phyloP scores from a whole-genome alignment of 192 early-diverging fungal genomes.

The Lobosporangium transversale region DNA sequence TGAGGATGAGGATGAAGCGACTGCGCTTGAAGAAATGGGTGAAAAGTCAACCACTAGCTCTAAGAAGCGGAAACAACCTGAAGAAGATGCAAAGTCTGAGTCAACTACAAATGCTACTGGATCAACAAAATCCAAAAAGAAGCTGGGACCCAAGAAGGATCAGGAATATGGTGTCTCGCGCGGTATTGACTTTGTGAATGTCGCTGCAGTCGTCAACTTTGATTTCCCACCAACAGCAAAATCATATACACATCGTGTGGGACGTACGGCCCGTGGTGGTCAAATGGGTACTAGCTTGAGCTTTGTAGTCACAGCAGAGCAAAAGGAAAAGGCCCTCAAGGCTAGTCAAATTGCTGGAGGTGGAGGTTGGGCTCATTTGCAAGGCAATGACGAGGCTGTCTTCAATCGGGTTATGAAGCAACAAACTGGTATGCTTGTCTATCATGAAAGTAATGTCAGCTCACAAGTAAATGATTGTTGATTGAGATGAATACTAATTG shows the following conservation, averaged over 20 bases:
- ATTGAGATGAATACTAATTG: no score
- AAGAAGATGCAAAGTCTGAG: slow-evolving; percentile 21
- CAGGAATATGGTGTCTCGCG: slow-evolving; percentile 95
- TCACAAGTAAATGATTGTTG: no score
- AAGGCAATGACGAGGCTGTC: slow-evolving; percentile 70
- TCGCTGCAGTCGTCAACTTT: slow-evolving; percentile 96
- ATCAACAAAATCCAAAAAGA: slow-evolving; percentile 54
- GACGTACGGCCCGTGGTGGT: slow-evolving; percentile 94
- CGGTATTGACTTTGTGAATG: slow-evolving; percentile 95
- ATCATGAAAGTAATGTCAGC: no score
- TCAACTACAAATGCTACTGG: slow-evolving; percentile 28
- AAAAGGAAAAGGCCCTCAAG: slow-evolving; percentile 43
- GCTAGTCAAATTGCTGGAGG: slow-evolving; percentile 27
- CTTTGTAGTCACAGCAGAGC: slow-evolving; percentile 76
- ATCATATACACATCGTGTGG: slow-evolving; percentile 93
- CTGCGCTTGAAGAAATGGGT: slow-evolving; percentile 32
- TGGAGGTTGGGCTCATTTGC: slow-evolving; percentile 39
- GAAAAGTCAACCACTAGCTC: slow-evolving; percentile 27
- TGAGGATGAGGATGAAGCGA: slow-evolving; percentile 42
- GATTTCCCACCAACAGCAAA: slow-evolving; percentile 89
- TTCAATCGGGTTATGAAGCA: slow-evolving; percentile 80
- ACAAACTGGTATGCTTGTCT: slow-evolving; percentile 71
- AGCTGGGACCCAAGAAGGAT: slow-evolving; percentile 66
- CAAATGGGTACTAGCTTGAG: slow-evolving; percentile 89
- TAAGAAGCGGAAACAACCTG: slow-evolving; percentile 48